A percentile compares a stretch with the other conserved stretches of the same genome.
Conservation (phyloP, 306 rosid genomes). For the Glycine latifolia region DNA sequence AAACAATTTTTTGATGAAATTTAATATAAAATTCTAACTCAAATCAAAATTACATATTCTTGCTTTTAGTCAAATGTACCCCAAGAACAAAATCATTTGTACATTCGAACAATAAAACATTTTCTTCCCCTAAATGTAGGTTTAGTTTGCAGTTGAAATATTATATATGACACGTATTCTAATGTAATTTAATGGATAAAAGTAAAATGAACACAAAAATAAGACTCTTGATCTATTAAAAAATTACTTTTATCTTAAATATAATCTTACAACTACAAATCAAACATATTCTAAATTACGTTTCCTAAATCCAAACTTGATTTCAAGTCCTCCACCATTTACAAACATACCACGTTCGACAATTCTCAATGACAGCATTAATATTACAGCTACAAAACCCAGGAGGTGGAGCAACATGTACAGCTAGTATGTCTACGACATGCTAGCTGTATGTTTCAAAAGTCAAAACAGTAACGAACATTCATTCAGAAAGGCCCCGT, state of each 20-base stretch:
- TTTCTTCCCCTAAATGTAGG: neutral
- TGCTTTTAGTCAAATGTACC: neutral
- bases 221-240: too few relatives aligned
- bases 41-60: neutral
- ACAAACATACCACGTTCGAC: neutral
- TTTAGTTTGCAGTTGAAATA: too few relatives aligned
- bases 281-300: neutral
- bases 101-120: neutral
- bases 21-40: too few relatives aligned
- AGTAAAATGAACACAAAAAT: too few relatives aligned
- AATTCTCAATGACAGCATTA: neutral
- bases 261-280: too few relatives aligned
- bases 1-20: too few relatives aligned
- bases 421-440: neutral
- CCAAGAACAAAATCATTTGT: neutral
- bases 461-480: neutral
- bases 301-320: neutral
- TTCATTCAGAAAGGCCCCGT: neutral
- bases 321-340: neutral
- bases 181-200: too few relatives aligned
- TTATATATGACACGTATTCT: too few relatives aligned
- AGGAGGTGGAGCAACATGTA: neutral
- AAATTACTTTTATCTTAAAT: too few relatives aligned
- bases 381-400: slow-evolving; percentile 1
- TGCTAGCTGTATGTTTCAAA: neutral